phyloP scores from a whole-genome alignment of 768 basidiomycete species.

The Amanita rimosa region DNA sequence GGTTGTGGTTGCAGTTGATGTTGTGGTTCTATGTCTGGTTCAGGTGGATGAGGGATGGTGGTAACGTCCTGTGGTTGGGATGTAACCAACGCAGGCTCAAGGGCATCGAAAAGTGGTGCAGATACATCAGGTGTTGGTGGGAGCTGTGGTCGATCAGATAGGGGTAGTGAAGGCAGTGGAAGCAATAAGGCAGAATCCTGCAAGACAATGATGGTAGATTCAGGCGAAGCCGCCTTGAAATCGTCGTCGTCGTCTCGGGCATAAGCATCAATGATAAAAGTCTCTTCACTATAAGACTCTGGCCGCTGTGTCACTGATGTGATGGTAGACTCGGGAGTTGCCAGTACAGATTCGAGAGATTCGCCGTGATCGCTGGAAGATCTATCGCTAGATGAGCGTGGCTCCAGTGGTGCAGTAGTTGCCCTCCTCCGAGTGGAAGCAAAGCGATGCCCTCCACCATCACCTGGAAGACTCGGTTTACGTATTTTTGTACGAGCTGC shows the following conservation, averaged over 20 bases:
- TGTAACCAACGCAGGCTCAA: constrained; percentile 44
- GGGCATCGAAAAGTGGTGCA: constrained; percentile 21
- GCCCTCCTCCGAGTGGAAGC: constrained; percentile 31
- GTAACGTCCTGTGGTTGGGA: constrained; percentile 52
- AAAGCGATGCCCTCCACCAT: constrained; percentile 80
- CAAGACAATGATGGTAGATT: not conserved
- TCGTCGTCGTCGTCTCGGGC: constrained; percentile 39
- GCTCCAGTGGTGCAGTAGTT: constrained; percentile 22
- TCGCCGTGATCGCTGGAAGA: constrained; percentile 66
- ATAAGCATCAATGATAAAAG: constrained; percentile 80
- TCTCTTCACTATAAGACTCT: constrained; percentile 73
- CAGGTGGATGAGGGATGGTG: constrained; percentile 24
- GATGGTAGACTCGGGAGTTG: constrained; percentile 27
- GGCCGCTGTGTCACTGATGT: constrained; percentile 37
- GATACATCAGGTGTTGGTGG: constrained; percentile 19
- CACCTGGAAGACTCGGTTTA: constrained; percentile 65
- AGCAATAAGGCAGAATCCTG: not conserved
- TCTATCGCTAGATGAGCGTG: constrained; percentile 57
- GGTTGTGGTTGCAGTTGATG: not conserved
- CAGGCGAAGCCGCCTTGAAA: constrained; percentile 10
- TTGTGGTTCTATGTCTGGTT: constrained; percentile 17
- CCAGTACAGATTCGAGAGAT: constrained; percentile 22
- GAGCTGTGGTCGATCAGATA: constrained; percentile 11
- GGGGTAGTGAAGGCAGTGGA: not conserved
- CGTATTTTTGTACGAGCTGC: constrained; percentile 93